These are phyloP conservation scores for Phoma sp. DNA, from an alignment of 2,329 filamentous ascomycete species.

Conservation along the genomic window DNA sequence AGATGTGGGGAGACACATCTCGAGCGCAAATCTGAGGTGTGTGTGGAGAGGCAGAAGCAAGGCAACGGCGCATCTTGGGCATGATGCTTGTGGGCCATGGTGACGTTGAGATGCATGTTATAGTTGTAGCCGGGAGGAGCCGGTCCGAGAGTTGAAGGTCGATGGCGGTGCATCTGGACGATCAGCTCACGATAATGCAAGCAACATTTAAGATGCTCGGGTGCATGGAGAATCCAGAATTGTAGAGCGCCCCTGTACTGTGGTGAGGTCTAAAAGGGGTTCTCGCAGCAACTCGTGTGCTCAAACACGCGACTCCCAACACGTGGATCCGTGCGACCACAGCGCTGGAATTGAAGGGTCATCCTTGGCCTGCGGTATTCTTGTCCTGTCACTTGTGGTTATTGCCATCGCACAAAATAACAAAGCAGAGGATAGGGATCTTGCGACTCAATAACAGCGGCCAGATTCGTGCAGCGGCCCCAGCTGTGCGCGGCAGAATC, in stretches of 20 bases:
- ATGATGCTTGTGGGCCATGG: constrained; percentile 3
- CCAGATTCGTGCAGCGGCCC: constrained; percentile 1
- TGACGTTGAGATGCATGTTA: constrained; percentile 10
- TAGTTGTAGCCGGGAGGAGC: constrained; percentile 2
- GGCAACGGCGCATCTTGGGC: constrained; percentile 10
- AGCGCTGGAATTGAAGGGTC: constrained; percentile 6
- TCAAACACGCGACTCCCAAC: constrained; percentile 17
- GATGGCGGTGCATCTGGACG: not conserved
- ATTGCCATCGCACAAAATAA: constrained; percentile 4
- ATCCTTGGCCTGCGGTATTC: not conserved
- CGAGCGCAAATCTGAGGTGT: constrained; percentile 22
- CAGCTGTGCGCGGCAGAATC: constrained; percentile 8
- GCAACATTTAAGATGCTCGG: not conserved
- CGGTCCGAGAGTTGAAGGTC: constrained; percentile 2
- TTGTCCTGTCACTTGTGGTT: not conserved
- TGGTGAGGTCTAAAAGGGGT: not conserved
- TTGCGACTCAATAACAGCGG: constrained; percentile 1
- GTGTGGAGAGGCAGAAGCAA: constrained; percentile 9
- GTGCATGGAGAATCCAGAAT: not conserved
- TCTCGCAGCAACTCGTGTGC: constrained; percentile 6
- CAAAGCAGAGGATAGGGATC: not conserved
- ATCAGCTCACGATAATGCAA: constrained; percentile 1
- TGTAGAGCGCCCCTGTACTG: constrained; percentile 10
- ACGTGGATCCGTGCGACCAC: constrained; percentile 13
- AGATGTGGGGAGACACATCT: constrained; percentile 22